Evolutionary conservation across 257 asterid species (phyloP).

Genomic region (Echium plantagineum): DNA sequence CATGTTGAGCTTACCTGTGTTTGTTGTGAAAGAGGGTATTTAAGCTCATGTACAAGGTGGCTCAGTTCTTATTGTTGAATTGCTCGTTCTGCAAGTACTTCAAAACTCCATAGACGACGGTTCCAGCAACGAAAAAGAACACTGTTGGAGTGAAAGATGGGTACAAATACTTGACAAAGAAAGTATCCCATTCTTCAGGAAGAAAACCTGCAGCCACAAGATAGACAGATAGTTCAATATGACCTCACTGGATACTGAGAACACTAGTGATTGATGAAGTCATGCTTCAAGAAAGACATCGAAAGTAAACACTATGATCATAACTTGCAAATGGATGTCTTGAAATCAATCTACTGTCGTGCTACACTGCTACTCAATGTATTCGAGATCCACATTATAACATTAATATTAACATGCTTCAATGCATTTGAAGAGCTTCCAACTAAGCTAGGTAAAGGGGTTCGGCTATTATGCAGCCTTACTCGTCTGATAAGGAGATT

Average conservation of each 20-base stretch:
- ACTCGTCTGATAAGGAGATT: no score
- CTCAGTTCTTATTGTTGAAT: constrained; percentile 26
- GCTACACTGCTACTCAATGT: neutral
- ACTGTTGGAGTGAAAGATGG: constrained; percentile 95
- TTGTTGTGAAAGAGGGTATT: neutral
- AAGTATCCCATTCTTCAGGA: constrained; percentile 82
- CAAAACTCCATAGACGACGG: constrained; percentile 64
- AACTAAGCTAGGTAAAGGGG: no score
- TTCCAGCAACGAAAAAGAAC: constrained; percentile 74
- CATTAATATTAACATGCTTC: no score
- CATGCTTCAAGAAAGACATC: neutral
- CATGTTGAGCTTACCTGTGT: neutral
- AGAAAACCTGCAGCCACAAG: constrained; percentile 50
- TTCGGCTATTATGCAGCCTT: no score
- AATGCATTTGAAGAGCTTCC: no score
- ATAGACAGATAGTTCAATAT: constrained; percentile 1
- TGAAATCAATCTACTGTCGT: neutral
- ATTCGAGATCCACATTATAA: no score
- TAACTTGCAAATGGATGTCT: neutral
- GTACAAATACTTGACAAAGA: constrained; percentile 73
- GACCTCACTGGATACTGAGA: neutral
- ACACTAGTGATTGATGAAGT: neutral
- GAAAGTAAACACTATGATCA: neutral
- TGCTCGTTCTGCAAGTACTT: constrained; percentile 75
- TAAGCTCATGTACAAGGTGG: constrained; percentile 1